These are phyloP conservation scores for Heliamphora ciliata DNA, from an alignment of 179 eudicot species.

Conservation along the genomic window DNA sequence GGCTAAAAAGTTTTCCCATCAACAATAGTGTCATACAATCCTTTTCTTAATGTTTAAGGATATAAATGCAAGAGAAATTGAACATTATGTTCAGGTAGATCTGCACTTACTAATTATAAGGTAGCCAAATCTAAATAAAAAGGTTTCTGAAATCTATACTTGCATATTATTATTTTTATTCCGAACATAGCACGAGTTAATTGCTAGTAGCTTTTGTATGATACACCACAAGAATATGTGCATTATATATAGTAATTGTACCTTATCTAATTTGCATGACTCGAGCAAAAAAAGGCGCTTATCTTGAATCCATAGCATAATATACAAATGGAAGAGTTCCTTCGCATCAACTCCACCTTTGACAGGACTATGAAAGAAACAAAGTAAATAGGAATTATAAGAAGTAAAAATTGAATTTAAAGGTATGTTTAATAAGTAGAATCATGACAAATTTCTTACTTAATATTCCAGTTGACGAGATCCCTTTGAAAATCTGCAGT, in stretches of 20 bases:
- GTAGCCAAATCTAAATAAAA: too few relatives aligned
- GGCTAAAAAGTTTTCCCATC: not conserved
- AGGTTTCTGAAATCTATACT: not conserved
- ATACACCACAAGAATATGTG: not conserved
- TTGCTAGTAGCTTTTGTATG: not conserved
- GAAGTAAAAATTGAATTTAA: not conserved
- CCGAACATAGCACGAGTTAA: too few relatives aligned
- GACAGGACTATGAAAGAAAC: constrained; percentile 39
- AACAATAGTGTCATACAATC: not conserved
- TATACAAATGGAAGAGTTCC: constrained; percentile 85
- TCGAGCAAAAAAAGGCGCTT: constrained; percentile 88
- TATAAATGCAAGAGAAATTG: too few relatives aligned
- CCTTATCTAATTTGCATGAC: constrained; percentile 90
- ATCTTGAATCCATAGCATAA: constrained; percentile 92
- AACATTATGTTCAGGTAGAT: too few relatives aligned
- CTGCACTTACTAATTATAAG: too few relatives aligned
- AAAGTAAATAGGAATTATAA: not conserved
- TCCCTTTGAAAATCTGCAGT: constrained; percentile 96
- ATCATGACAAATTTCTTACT: constrained; percentile 29
- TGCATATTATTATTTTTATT: too few relatives aligned
- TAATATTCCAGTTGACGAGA: constrained; percentile 76
- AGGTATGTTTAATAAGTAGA: not conserved
- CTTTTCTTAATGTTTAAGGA: not conserved
- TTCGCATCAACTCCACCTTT: constrained; percentile 98
- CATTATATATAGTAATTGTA: constrained; percentile 20